phyloP scores from a whole-genome alignment of 2,329 filamentous ascomycete genomes.

The Huntiella moniliformis region DNA sequence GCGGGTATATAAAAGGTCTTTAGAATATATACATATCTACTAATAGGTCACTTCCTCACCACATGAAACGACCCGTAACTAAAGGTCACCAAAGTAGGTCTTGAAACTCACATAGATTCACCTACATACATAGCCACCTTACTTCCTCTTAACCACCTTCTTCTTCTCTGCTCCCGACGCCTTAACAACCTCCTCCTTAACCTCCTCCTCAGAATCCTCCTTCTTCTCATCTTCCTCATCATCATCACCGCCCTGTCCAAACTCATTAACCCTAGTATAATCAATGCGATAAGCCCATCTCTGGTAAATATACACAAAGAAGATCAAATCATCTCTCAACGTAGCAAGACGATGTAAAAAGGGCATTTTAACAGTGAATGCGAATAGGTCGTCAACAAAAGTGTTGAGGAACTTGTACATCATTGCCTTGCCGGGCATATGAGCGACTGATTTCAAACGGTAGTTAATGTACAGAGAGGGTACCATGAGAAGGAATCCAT shows the following conservation, averaged over 20 bases:
- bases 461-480: constrained; percentile 98
- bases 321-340: constrained; percentile 87
- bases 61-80: too few species aligned
- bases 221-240: constrained; percentile 31
- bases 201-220: constrained; percentile 19
- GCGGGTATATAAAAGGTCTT: too few species aligned
- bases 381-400: constrained; percentile 96
- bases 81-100: too few species aligned
- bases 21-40: too few species aligned
- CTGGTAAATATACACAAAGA: constrained; percentile 96
- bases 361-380: constrained; percentile 99
- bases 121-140: too few species aligned
- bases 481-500: constrained; percentile 99
- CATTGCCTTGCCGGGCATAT: constrained; percentile 95
- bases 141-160: constrained; percentile 26
- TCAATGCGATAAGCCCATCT: constrained; percentile 83
- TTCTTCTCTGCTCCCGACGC: constrained; percentile 31
- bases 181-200: constrained; percentile 23
- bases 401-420: constrained; percentile 98
- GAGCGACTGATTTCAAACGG: constrained; percentile 80
- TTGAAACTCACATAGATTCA: too few species aligned
- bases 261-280: constrained; percentile 86
- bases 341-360: constrained; percentile 82
- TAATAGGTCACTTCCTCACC: too few species aligned
- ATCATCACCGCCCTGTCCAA: constrained; percentile 93